Percentiles rank a stretch among this genome's conserved stretches.
phyloP scores from a whole-genome alignment of 202 grass and related monocot species.

The Eragrostis tef region DNA sequence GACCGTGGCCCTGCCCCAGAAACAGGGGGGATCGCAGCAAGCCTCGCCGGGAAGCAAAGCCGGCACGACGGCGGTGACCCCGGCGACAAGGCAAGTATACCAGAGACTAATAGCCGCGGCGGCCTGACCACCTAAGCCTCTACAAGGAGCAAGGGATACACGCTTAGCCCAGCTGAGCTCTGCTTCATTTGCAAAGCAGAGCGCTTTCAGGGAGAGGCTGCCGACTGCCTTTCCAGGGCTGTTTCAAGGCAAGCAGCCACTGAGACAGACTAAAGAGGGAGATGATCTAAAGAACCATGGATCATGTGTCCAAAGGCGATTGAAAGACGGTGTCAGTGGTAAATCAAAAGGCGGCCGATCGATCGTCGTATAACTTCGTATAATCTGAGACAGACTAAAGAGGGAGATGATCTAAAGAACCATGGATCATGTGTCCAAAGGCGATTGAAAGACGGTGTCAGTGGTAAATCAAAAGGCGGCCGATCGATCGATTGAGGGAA shows the following conservation, averaged over 20 bases:
- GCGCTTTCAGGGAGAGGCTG: slow-evolving; percentile 37
- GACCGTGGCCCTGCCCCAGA: not conserved
- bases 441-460: slow-evolving; percentile 43
- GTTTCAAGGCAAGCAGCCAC: not conserved
- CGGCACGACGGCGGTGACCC: slow-evolving; percentile 49
- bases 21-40: slow-evolving; percentile 37
- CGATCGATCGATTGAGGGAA: slow-evolving; percentile 49
- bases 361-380: no score
- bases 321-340: slow-evolving; percentile 44
- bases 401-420: not conserved
- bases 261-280: slow-evolving; percentile 1
- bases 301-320: slow-evolving; percentile 52
- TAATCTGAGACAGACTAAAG: slow-evolving; percentile 17
- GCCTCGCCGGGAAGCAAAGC: slow-evolving; percentile 59
- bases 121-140: not conserved
- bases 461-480: slow-evolving; percentile 40
- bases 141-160: slow-evolving; percentile 37
- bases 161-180: not conserved
- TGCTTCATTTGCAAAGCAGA: slow-evolving; percentile 6
- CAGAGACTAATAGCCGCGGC: not conserved
- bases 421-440: slow-evolving; percentile 48
- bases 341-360: slow-evolving; percentile 32
- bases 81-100: slow-evolving; percentile 75
- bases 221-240: not conserved
- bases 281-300: slow-evolving; percentile 1